Conservation (phyloP, 768 basidiomycete genomes). For the Boletellus emodensis region DNA sequence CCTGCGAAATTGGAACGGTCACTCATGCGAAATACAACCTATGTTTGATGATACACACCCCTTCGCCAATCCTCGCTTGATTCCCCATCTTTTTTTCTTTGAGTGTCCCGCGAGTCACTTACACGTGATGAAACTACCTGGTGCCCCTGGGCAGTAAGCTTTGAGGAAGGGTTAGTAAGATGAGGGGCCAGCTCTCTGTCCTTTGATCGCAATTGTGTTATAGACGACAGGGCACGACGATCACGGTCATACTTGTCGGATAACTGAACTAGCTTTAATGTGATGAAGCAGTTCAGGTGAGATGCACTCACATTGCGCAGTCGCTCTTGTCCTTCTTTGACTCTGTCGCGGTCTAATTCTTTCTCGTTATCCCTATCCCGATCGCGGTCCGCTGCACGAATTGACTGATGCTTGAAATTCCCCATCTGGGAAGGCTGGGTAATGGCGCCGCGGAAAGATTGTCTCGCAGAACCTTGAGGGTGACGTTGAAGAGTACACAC, state of each 20-base stretch:
- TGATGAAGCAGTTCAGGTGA: background rate
- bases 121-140: constrained; percentile 44
- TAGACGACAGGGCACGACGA: constrained; percentile 54
- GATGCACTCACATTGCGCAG: constrained; percentile 57
- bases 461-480: constrained; percentile 52
- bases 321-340: constrained; percentile 75
- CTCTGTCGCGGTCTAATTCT: constrained; percentile 54
- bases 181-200: constrained; percentile 68
- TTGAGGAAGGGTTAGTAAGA: constrained; percentile 41
- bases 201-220: constrained; percentile 50
- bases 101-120: constrained; percentile 53
- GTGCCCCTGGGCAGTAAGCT: constrained; percentile 35
- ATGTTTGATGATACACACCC: constrained; percentile 44
- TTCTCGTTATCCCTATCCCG: constrained; percentile 44
- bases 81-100: constrained; percentile 70
- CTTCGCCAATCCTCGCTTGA: constrained; percentile 81
- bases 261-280: constrained; percentile 42
- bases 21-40: background rate
- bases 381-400: constrained; percentile 62
- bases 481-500: constrained; percentile 2
- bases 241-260: constrained; percentile 88
- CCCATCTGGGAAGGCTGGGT: constrained; percentile 91
- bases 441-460: constrained; percentile 62
- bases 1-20: constrained; percentile 28
- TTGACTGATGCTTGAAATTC: constrained; percentile 85